Conservation (phyloP, 2,329 filamentous ascomycete genomes). For the Exophiala calicioides region DNA sequence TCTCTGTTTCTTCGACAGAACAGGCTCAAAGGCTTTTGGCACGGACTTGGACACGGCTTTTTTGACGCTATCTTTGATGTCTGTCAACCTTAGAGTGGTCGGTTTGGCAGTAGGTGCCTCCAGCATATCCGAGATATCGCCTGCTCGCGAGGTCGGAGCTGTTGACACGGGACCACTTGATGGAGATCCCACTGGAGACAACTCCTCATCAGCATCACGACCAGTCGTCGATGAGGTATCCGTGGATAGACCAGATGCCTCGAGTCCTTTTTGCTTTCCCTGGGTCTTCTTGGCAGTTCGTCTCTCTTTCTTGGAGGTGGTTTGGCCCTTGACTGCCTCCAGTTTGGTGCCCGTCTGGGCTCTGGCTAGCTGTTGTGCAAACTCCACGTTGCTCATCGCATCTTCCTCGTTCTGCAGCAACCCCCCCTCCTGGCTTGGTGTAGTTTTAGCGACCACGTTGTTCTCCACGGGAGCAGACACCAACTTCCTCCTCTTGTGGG, state of each 20-base stretch:
- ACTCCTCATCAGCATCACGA: slow-evolving; percentile 74
- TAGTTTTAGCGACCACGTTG: slow-evolving; percentile 34
- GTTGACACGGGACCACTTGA: slow-evolving; percentile 38
- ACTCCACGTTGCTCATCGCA: slow-evolving; percentile 69
- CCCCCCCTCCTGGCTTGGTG: slow-evolving; percentile 30
- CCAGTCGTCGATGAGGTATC: slow-evolving; percentile 69
- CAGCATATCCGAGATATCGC: slow-evolving; percentile 88
- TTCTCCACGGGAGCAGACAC: slow-evolving; percentile 35
- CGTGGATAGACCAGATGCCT: slow-evolving; percentile 51
- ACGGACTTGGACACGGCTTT: slow-evolving; percentile 65
- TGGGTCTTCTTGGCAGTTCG: slow-evolving; percentile 48
- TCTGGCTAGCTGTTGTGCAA: slow-evolving; percentile 71
- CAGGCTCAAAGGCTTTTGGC: slow-evolving; percentile 62
- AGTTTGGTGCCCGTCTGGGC: slow-evolving; percentile 68
- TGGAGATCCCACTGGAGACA: slow-evolving; percentile 70
- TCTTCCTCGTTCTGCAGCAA: slow-evolving; percentile 53
- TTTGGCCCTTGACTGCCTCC: slow-evolving; percentile 40
- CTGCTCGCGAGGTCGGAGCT: slow-evolving; percentile 56
- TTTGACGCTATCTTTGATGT: slow-evolving; percentile 54
- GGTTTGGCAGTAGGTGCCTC: slow-evolving; percentile 69
- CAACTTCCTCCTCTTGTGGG: slow-evolving; percentile 44
- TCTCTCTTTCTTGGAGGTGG: slow-evolving; percentile 38
- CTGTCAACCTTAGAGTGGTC: slow-evolving; percentile 75
- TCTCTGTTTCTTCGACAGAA: slow-evolving; percentile 91
- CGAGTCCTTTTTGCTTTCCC: slow-evolving; percentile 52